Evolutionary conservation across 2,329 filamentous ascomycete species (phyloP).

Genomic region (Tolypocladium album): DNA sequence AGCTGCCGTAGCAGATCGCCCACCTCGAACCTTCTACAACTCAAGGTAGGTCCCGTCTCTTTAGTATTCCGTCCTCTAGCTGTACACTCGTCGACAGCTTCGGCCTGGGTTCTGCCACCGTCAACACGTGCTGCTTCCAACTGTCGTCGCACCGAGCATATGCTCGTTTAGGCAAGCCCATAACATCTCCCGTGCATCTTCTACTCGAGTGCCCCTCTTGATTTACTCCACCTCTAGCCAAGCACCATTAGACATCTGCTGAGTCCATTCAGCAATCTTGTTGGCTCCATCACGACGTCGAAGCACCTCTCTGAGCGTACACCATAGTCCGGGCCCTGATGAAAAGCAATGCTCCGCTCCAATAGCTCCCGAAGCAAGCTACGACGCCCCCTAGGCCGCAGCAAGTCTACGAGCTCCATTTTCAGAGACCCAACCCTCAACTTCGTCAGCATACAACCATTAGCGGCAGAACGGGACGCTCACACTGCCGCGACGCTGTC

Average conservation of each 20-base stretch:
- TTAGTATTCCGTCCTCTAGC: background rate
- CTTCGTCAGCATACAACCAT: slow-evolving; percentile 37
- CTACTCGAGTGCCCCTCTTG: background rate
- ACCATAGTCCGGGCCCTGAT: background rate
- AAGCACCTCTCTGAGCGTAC: background rate
- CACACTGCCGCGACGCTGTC: slow-evolving; percentile 52
- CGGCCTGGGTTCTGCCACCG: background rate
- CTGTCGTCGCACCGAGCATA: background rate
- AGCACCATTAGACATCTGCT: slow-evolving; percentile 3
- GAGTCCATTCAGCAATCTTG: background rate
- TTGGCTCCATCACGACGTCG: background rate
- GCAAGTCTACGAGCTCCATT: slow-evolving; percentile 42
- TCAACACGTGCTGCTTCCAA: background rate
- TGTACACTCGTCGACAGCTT: background rate
- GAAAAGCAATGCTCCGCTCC: slow-evolving; percentile 33
- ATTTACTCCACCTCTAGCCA: slow-evolving; percentile 2
- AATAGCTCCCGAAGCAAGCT: slow-evolving; percentile 33
- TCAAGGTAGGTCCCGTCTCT: too few species aligned
- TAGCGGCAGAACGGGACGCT: slow-evolving; percentile 45
- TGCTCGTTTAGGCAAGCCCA: background rate
- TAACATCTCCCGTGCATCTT: background rate
- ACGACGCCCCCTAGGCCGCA: slow-evolving; percentile 32
- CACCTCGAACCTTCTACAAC: background rate
- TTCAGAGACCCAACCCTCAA: slow-evolving; percentile 24
- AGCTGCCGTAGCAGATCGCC: background rate